Evolutionary conservation across 2,329 filamentous ascomycete species (phyloP).

Genomic region (Ophiocordyceps polyrhachis-furcata): DNA sequence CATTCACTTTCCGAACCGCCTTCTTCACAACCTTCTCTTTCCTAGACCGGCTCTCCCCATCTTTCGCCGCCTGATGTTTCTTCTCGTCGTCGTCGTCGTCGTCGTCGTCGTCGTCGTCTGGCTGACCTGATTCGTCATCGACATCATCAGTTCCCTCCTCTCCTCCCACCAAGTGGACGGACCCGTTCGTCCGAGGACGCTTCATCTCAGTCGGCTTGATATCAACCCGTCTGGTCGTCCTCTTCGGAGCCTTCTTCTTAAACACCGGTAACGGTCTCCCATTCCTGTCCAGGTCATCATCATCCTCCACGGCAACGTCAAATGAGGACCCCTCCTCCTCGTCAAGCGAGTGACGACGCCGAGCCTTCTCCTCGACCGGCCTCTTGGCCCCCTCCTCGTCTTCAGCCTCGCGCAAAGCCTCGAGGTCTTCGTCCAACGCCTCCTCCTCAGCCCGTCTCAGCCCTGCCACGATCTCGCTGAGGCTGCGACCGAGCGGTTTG

Average conservation of each 20-base stretch:
- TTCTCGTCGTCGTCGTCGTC: not conserved
- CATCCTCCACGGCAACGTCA: conserved; percentile 39
- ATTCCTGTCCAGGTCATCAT: conserved; percentile 28
- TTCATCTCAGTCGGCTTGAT: conserved; percentile 36
- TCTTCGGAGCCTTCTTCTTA: conserved; percentile 74
- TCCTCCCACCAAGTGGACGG: conserved; percentile 10
- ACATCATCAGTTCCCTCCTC: conserved; percentile 10
- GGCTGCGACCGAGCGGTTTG: conserved; percentile 45
- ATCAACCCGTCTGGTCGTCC: conserved; percentile 51
- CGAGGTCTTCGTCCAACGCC: conserved; percentile 52
- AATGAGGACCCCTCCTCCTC: conserved; percentile 38
- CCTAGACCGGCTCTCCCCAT: conserved; percentile 4
- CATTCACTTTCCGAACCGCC: conserved; percentile 40
- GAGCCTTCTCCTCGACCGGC: conserved; percentile 10
- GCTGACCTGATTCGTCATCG: conserved; percentile 6
- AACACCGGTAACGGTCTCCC: conserved; percentile 43
- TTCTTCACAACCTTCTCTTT: conserved; percentile 29
- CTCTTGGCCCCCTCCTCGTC: conserved; percentile 13
- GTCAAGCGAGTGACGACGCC: conserved; percentile 20
- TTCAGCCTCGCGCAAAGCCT: conserved; percentile 56
- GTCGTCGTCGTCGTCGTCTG: not conserved
- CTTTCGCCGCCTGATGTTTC: too few species aligned
- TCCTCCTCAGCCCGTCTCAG: conserved; percentile 54
- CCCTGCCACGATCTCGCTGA: conserved; percentile 57
- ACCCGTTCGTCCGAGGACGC: conserved; percentile 20